Evolutionary conservation across 116 monocot species (phyloP).

Genomic region (Papilionanthe hybrid): DNA sequence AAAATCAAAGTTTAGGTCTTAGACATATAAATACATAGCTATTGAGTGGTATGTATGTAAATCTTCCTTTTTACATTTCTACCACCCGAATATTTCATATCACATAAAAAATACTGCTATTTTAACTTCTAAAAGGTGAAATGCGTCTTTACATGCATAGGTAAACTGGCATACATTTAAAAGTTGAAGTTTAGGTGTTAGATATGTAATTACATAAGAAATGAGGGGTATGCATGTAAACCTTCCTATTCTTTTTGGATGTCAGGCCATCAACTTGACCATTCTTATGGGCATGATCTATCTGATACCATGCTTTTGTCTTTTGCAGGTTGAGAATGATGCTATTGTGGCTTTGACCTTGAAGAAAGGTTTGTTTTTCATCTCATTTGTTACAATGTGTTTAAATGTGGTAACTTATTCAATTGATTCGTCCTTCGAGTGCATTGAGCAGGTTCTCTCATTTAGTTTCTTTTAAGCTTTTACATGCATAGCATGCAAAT

Average conservation of each 20-base stretch:
- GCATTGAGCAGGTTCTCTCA: neutral
- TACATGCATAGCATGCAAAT: neutral
- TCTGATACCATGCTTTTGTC: conserved; percentile 4
- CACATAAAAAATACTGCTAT: no score
- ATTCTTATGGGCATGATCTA: neutral
- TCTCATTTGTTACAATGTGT: neutral
- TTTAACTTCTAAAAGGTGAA: no score
- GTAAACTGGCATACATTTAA: no score
- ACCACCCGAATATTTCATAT: no score
- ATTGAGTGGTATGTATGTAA: no score
- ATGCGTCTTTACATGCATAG: no score
- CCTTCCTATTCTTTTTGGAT: neutral
- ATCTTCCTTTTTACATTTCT: no score
- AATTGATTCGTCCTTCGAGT: neutral
- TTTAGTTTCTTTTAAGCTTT: neutral
- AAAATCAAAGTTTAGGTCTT: no score
- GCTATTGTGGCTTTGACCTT: conserved; percentile 63
- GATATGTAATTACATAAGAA: no score
- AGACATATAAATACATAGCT: no score
- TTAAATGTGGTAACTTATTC: neutral
- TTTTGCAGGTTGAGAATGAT: conserved; percentile 86
- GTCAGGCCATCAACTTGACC: neutral
- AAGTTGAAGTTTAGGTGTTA: no score
- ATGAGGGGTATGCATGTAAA: no score
- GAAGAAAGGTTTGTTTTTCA: conserved; percentile 54